Percentiles rank a stretch among this genome's conserved stretches.
phyloP scores from a whole-genome alignment of 2,329 filamentous ascomycete species.

The Cordyceps farinosa region DNA sequence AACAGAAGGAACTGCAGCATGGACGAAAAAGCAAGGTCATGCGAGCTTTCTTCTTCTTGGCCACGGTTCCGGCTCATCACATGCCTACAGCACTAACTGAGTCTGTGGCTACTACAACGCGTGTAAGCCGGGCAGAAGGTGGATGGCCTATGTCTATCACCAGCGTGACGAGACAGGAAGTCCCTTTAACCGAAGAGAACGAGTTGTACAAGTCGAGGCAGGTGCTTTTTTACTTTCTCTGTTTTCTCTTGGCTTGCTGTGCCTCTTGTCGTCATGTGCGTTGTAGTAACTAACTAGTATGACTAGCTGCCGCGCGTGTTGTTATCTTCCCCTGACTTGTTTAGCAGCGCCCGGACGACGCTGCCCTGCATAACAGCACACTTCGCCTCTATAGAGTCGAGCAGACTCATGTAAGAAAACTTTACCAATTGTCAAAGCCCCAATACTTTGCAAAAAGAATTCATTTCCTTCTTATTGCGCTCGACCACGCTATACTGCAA shows the following conservation, averaged over 20 bases:
- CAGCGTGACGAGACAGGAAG: not conserved
- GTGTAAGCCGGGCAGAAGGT: not conserved
- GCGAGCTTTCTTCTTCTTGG: not conserved
- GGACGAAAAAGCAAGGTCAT: not conserved
- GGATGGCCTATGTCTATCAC: too few relatives aligned
- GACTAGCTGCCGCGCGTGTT: too few relatives aligned
- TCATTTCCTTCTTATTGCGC: not conserved
- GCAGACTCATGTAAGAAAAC: not conserved
- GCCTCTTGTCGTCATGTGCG: too few relatives aligned
- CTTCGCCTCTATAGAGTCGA: not conserved
- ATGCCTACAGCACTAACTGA: not conserved
- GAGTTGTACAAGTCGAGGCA: too few relatives aligned
- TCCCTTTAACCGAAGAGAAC: too few relatives aligned
- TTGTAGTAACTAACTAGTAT: too few relatives aligned
- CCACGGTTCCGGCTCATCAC: not conserved
- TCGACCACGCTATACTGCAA: not conserved
- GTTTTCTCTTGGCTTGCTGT: too few relatives aligned
- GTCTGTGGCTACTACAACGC: not conserved
- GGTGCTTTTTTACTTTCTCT: too few relatives aligned
- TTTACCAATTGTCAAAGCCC: not conserved
- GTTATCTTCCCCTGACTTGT: not conserved
- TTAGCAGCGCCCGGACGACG: not conserved
- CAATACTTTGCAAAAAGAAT: not conserved
- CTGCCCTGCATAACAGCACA: slow-evolving; percentile 1
- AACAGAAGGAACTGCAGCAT: not conserved